phyloP scores from a whole-genome alignment of 495 filamentous ascomycete genomes.

The Talaromyces wortmannii region DNA sequence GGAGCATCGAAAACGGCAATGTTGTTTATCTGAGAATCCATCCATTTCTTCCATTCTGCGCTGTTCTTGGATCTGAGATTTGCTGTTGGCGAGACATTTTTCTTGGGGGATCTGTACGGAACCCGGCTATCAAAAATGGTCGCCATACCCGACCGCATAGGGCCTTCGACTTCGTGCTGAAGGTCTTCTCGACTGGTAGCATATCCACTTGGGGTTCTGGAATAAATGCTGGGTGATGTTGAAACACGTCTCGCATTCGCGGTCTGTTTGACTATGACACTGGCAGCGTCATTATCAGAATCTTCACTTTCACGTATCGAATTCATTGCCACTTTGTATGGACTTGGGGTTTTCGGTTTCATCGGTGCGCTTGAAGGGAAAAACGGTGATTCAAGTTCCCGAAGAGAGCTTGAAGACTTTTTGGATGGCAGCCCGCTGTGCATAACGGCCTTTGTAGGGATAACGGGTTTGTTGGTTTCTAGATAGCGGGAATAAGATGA shows the following conservation, averaged over 20 bases:
- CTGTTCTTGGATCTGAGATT: conserved; percentile 14
- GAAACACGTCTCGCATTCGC: conserved; percentile 5
- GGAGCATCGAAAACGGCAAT: conserved; percentile 23
- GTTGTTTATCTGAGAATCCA: conserved; percentile 34
- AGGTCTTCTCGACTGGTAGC: conserved; percentile 19
- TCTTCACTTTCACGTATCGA: conserved; percentile 9
- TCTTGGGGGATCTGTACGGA: conserved; percentile 29
- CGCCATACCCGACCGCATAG: conserved; percentile 29
- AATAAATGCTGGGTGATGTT: conserved; percentile 49
- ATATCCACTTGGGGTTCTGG: conserved; percentile 42
- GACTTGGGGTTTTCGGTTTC: conserved; percentile 45
- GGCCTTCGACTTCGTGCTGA: conserved; percentile 2
- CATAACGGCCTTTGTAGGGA: conserved; percentile 3
- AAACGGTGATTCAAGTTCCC: conserved; percentile 26
- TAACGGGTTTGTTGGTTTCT: conserved; percentile 2
- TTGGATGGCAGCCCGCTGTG: no score
- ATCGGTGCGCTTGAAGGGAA: conserved; percentile 37
- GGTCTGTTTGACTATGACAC: conserved; percentile 11
- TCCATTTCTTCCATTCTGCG: conserved; percentile 42
- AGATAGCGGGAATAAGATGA: background rate
- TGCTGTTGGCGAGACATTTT: conserved; percentile 4
- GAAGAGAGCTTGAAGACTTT: conserved; percentile 3
- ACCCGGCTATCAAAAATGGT: conserved; percentile 36
- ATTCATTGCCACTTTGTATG: conserved; percentile 46
- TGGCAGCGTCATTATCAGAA: conserved; percentile 14